Conservation (phyloP, 768 basidiomycete genomes). For the Leccinum ochraceum region DNA sequence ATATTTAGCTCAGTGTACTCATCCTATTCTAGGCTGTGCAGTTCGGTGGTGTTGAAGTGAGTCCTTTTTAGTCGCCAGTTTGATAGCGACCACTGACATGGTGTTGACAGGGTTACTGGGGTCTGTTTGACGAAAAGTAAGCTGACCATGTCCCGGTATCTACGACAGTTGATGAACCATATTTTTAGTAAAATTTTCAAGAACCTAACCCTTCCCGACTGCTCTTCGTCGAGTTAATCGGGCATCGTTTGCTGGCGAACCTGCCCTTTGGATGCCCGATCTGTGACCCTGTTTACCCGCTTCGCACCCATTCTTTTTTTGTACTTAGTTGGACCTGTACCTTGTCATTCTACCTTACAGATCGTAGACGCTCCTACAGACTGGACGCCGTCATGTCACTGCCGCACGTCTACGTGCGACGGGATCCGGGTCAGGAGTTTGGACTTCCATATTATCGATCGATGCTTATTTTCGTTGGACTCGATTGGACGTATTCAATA, state of each 20-base stretch:
- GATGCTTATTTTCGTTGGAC: neutral
- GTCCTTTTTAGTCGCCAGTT: slow-evolving; percentile 1
- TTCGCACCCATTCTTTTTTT: slow-evolving; percentile 6
- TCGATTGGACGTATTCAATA: neutral
- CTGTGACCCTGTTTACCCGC: slow-evolving; percentile 9
- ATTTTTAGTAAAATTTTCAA: slow-evolving; percentile 65
- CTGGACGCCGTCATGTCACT: neutral
- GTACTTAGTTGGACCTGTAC: slow-evolving; percentile 26
- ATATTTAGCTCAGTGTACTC: slow-evolving; percentile 1
- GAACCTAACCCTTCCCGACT: slow-evolving; percentile 65
- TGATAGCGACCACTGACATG: slow-evolving; percentile 9
- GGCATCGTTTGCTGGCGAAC: neutral
- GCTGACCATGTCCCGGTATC: slow-evolving; percentile 17
- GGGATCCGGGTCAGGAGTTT: neutral
- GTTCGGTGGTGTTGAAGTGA: slow-evolving; percentile 80
- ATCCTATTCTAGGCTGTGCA: slow-evolving; percentile 42
- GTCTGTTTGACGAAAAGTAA: slow-evolving; percentile 61
- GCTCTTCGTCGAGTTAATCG: slow-evolving; percentile 29
- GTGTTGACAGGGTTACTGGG: slow-evolving; percentile 53
- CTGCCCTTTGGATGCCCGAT: slow-evolving; percentile 1
- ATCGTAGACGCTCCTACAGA: slow-evolving; percentile 1
- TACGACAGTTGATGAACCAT: slow-evolving; percentile 26
- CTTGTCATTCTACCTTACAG: slow-evolving; percentile 9
- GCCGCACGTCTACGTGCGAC: neutral
- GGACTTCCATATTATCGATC: neutral